Percentiles rank a stretch among this genome's conserved stretches.
Conservation (phyloP, 2,329 filamentous ascomycete genomes). For the Keithomyces neogunnii region DNA sequence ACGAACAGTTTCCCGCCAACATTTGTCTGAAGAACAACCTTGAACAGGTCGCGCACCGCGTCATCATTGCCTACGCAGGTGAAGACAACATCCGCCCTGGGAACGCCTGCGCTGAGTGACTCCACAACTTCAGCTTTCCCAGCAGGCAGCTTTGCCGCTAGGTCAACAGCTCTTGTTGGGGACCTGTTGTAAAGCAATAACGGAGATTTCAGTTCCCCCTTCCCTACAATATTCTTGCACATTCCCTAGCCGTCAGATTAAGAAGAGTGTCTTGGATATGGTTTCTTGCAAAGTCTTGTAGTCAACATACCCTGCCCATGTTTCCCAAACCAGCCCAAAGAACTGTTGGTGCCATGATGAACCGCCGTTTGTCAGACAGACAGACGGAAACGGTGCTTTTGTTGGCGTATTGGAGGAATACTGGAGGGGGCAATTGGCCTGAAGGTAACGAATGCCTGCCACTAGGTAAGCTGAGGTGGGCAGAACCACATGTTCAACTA, state of each 20-base stretch:
- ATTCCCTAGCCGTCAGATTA: constrained; percentile 51
- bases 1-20: constrained; percentile 69
- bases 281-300: not conserved
- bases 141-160: constrained; percentile 50
- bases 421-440: too few relatives aligned
- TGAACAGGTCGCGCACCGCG: constrained; percentile 57
- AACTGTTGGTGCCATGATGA: constrained; percentile 48
- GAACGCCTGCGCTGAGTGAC: constrained; percentile 57
- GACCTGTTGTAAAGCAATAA: constrained; percentile 79
- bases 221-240: constrained; percentile 74
- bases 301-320: constrained; percentile 62
- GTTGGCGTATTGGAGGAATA: not conserved
- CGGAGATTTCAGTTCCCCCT: constrained; percentile 62
- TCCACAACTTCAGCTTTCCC: constrained; percentile 57
- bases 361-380: not conserved
- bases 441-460: too few relatives aligned
- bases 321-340: constrained; percentile 81
- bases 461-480: too few relatives aligned
- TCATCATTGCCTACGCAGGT: constrained; percentile 72
- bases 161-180: constrained; percentile 51
- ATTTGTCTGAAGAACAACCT: constrained; percentile 42
- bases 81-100: constrained; percentile 70
- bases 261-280: not conserved
- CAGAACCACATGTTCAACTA: too few relatives aligned
- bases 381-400: not conserved